A percentile compares a stretch with the other conserved stretches of the same genome.
Evolutionary conservation across 2,329 filamentous ascomycete genomes (phyloP).

Genomic region (Neoarthrinium moseri): DNA sequence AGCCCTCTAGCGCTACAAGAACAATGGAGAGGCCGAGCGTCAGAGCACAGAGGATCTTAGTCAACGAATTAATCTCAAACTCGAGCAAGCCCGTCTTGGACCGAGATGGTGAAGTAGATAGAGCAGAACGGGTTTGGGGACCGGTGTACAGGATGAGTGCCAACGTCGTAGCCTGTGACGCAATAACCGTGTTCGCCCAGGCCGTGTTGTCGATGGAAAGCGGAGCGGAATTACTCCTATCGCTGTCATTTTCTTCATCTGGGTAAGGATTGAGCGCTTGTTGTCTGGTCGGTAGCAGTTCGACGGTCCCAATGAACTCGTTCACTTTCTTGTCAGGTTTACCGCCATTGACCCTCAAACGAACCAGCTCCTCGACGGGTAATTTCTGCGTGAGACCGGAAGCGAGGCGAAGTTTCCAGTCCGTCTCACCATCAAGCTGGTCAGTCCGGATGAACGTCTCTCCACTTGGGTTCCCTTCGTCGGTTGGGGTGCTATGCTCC

Average conservation of each 20-base stretch:
- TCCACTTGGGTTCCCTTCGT: conserved; percentile 53
- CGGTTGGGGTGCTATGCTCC: conserved; percentile 25
- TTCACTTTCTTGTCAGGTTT: conserved; percentile 94
- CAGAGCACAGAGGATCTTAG: conserved; percentile 90
- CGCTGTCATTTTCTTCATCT: conserved; percentile 30
- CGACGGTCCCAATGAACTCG: conserved; percentile 87
- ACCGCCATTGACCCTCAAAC: conserved; percentile 73
- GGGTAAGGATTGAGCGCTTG: conserved; percentile 44
- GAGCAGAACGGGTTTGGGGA: conserved; percentile 85
- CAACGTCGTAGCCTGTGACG: conserved; percentile 84
- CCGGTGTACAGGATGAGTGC: conserved; percentile 95
- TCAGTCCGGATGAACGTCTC: conserved; percentile 98
- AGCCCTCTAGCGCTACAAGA: conserved; percentile 83
- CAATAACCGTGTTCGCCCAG: conserved; percentile 97
- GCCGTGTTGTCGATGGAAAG: conserved; percentile 96
- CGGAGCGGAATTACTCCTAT: conserved; percentile 59
- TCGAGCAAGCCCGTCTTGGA: conserved; percentile 94
- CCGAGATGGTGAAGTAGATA: conserved; percentile 87
- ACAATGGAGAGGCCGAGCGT: conserved; percentile 84
- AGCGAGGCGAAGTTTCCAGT: conserved; percentile 93
- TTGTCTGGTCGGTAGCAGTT: conserved; percentile 60
- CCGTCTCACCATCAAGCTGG: conserved; percentile 95
- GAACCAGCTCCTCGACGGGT: conserved; percentile 67
- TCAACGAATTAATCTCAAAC: conserved; percentile 94
- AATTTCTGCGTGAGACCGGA: conserved; percentile 84